phyloP scores from a whole-genome alignment of 345 rosid species.

The Iberis pinnata region DNA sequence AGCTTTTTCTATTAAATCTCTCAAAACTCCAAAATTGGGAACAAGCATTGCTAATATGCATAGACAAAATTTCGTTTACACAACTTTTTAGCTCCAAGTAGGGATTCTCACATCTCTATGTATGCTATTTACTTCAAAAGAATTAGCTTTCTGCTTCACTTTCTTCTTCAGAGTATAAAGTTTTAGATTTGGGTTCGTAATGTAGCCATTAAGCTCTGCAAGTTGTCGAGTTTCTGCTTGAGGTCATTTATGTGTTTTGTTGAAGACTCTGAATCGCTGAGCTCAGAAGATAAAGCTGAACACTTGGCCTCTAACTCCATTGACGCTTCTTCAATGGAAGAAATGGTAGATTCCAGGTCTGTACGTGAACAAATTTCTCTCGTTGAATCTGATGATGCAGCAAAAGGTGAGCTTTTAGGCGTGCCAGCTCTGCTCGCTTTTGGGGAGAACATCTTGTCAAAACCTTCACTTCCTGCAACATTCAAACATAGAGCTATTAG shows the following conservation, averaged over 20 bases:
- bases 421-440: slow-evolving; percentile 40
- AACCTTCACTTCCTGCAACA: slow-evolving; percentile 72
- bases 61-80: slow-evolving; percentile 17
- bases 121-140: slow-evolving; percentile 26
- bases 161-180: not conserved
- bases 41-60: no score
- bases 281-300: slow-evolving; percentile 38
- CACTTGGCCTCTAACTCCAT: slow-evolving; percentile 58
- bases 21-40: slow-evolving; percentile 18
- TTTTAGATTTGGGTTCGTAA: slow-evolving; percentile 55
- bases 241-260: slow-evolving; percentile 44
- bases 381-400: slow-evolving; percentile 28
- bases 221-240: slow-evolving; percentile 51
- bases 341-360: slow-evolving; percentile 46
- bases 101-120: slow-evolving; percentile 19
- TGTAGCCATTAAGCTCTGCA: slow-evolving; percentile 54
- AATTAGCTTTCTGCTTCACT: slow-evolving; percentile 14
- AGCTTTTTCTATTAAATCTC: slow-evolving; percentile 10
- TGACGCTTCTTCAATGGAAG: slow-evolving; percentile 68
- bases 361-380: slow-evolving; percentile 23
- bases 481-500: not conserved
- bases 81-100: slow-evolving; percentile 8
- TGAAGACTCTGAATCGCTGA: slow-evolving; percentile 38
- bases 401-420: slow-evolving; percentile 34
- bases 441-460: slow-evolving; percentile 67